Evolutionary conservation across 2,329 filamentous ascomycete genomes (phyloP).

Genomic region (Stachybotrys echinatus): DNA sequence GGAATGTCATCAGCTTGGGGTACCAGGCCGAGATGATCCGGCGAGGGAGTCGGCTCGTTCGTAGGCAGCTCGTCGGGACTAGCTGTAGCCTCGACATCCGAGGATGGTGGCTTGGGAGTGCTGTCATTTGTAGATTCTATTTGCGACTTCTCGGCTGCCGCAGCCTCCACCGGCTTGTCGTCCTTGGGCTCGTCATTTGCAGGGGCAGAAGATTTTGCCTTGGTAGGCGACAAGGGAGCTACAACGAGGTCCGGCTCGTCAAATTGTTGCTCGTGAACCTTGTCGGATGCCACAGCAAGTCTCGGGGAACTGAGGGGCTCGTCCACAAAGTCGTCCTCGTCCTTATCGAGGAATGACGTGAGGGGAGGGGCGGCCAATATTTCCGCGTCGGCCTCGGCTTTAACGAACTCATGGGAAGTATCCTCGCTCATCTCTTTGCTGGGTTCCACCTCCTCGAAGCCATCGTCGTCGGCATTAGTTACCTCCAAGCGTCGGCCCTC

Average conservation of each 20-base stretch:
- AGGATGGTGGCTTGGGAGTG: not conserved
- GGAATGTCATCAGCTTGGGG: conserved; percentile 64
- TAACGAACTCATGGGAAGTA: conserved; percentile 63
- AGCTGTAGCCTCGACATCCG: too few relatives aligned
- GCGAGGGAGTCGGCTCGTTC: too few relatives aligned
- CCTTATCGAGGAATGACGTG: conserved; percentile 35
- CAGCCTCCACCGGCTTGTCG: not conserved
- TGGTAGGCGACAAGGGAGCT: conserved; percentile 50
- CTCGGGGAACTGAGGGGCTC: conserved; percentile 67
- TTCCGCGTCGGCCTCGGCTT: conserved; percentile 44
- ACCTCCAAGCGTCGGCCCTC: conserved; percentile 72
- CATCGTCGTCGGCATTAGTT: conserved; percentile 79
- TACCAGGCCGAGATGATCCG: conserved; percentile 23
- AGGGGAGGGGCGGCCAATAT: conserved; percentile 24
- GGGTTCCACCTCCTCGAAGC: conserved; percentile 82
- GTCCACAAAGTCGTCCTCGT: conserved; percentile 72
- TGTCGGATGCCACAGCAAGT: conserved; percentile 56
- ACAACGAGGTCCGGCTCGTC: conserved; percentile 54
- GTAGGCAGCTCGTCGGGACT: too few relatives aligned
- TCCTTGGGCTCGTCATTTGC: conserved; percentile 7
- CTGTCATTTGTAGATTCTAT: not conserved
- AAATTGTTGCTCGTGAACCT: conserved; percentile 44
- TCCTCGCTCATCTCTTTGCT: conserved; percentile 68
- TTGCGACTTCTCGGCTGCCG: conserved; percentile 3
- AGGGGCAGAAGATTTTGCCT: conserved; percentile 22